These are phyloP conservation scores for Leucosporidium creatinivorum DNA, from an alignment of 768 basidiomycete genomes.

Conservation along the genomic window DNA sequence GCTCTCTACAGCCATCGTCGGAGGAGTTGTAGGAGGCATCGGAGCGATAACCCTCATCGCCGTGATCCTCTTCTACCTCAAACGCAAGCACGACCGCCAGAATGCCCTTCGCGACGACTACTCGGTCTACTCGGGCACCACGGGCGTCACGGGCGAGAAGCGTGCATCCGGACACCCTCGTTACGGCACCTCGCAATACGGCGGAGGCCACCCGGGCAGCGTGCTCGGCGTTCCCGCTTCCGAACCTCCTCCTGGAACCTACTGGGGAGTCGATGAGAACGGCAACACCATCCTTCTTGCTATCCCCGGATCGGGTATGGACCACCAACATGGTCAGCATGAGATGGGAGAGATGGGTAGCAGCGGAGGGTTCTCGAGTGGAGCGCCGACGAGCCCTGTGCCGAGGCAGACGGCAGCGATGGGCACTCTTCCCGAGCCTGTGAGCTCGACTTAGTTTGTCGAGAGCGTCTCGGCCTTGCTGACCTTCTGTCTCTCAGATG, in stretches of 20 bases:
- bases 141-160: conserved; percentile 2
- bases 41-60: conserved; percentile 5
- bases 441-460: too few relatives aligned
- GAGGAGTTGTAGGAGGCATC: conserved; percentile 15
- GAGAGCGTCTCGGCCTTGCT: too few relatives aligned
- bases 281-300: too few relatives aligned
- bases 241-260: not conserved
- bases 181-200: not conserved
- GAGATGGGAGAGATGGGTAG: too few relatives aligned
- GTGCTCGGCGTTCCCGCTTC: not conserved
- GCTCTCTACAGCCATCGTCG: conserved; percentile 11
- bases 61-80: conserved; percentile 11
- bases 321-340: too few relatives aligned
- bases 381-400: not conserved
- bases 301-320: too few relatives aligned
- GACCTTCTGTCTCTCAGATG: too few relatives aligned
- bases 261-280: too few relatives aligned
- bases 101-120: not conserved
- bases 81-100: conserved; percentile 11
- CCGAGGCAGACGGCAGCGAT: not conserved
- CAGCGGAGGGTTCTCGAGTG: too few relatives aligned
- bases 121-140: conserved; percentile 8
- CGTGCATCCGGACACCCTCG: not conserved
- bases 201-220: not conserved
- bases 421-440: conserved; percentile 15